Base-by-base conservation (phyloP, 495 filamentous ascomycete genomes). In the Penicillium argentinense region DNA sequence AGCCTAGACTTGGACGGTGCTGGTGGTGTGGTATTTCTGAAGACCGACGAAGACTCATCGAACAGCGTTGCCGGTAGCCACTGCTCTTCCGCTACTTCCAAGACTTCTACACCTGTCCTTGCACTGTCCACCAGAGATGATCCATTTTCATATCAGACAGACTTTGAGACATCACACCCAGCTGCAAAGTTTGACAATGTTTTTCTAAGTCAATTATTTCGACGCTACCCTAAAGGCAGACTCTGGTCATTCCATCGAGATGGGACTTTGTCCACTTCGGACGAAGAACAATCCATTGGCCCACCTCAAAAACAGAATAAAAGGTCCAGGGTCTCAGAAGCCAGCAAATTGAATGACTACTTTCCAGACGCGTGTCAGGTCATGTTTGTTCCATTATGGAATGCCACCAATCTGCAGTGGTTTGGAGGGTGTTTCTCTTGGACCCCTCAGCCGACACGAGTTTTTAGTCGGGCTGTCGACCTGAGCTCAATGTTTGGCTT, bases 351-450 rank as follows among this genome's bases (percentile, higher is more conserved):
- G 21, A 58, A 51, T 23, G 47, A 47, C 27, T 48, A 59, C 42
- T 69, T 69, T 19, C 66, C 66, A 11, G 44, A 26, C 1, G 56
- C 56, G 5, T 43, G 45, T 6, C 25, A 53, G n/a, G 44, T 62
- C 16, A 53, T 76, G 8, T 76, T 81, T 45, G 63, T 77, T 22
- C 82, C 83, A 0, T 59, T 86, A 1, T 87, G 81, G 75, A 78
- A 85, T 53, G 68, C 76, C n/a, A 66, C 73, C 26, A 66, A 73
- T 32, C 73, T 76, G 5, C 63, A 78, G 21, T 87, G 82, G 82
- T 85, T 79, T 59, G 67, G 79, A 0, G 79, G 77, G n/a, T 68
- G 69, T 9, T 72, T 86, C 27, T 69, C 74, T 9, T 86, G 79
- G 77, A 80, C 45, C 33, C 21, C 30, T 17, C 24, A 24, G 1